These are phyloP conservation scores for Theobroma cacao DNA, from an alignment of 345 rosid species.

Conservation along the genomic window DNA sequence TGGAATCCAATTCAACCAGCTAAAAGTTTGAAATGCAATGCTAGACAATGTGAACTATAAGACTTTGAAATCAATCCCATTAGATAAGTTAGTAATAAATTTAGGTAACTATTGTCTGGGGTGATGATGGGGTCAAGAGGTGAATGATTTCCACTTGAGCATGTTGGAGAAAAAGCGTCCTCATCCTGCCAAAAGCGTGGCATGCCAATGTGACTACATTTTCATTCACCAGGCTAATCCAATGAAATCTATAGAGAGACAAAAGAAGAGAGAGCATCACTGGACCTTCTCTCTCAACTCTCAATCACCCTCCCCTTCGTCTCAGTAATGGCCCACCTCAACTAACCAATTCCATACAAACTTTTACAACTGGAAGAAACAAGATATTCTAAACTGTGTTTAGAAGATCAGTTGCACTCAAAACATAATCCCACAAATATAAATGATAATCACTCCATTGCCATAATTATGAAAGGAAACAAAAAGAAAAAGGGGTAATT, in stretches of 20 bases:
- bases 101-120: too few relatives aligned
- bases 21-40: not conserved
- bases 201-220: not conserved
- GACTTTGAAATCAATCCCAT: too few relatives aligned
- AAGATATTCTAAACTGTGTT: not conserved
- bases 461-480: conserved; percentile 25
- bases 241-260: conserved; percentile 12
- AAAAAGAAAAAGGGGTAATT: conserved; percentile 6
- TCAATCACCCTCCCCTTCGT: conserved; percentile 3
- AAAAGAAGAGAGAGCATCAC: not conserved
- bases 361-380: conserved; percentile 17
- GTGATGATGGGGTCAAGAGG: conserved; percentile 39
- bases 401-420: conserved; percentile 13
- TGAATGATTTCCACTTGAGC: conserved; percentile 40
- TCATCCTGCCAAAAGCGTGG: conserved; percentile 17
- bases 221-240: conserved; percentile 7
- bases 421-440: conserved; percentile 17
- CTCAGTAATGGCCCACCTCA: conserved; percentile 23
- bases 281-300: not conserved
- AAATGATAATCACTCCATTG: conserved; percentile 35
- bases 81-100: too few relatives aligned
- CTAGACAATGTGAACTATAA: not conserved
- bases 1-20: not conserved
- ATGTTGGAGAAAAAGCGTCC: conserved; percentile 25
- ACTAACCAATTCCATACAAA: conserved; percentile 35